Conservation (phyloP, 2,329 filamentous ascomycete species). For the Tolypocladium pustulatum region DNA sequence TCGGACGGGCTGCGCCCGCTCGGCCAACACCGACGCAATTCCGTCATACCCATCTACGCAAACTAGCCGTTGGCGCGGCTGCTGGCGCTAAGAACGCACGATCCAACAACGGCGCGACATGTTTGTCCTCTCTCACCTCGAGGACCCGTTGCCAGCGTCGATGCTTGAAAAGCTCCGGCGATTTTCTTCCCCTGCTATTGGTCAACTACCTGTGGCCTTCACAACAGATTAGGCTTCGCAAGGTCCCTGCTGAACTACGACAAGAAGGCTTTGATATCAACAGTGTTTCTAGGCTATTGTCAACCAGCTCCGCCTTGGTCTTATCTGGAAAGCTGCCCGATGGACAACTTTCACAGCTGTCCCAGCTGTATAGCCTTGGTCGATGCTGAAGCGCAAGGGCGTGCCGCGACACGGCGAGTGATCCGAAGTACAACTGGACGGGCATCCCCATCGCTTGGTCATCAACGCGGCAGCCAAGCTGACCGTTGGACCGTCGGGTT, state of each 20-base stretch:
- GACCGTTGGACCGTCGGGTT: no score
- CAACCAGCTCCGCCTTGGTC: not conserved
- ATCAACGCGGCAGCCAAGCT: not conserved
- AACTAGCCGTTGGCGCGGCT: not conserved
- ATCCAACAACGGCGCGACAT: not conserved
- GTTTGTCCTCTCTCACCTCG: not conserved
- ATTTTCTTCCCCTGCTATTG: not conserved
- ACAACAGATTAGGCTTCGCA: not conserved
- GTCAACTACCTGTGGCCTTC: not conserved
- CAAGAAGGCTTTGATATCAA: not conserved
- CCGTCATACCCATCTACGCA: not conserved
- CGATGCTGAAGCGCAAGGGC: not conserved
- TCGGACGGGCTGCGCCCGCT: not conserved
- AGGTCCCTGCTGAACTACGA: not conserved
- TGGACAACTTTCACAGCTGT: no score
- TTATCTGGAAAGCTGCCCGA: not conserved
- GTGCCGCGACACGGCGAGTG: not conserved
- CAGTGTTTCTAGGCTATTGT: not conserved
- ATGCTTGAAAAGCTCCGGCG: not conserved
- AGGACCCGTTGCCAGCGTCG: not conserved
- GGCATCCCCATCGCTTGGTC: not conserved
- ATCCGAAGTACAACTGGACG: not conserved
- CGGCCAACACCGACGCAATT: not conserved
- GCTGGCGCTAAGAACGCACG: not conserved
- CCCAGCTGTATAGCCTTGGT: no score